phyloP scores from a whole-genome alignment of 768 basidiomycete genomes.

The Psilocybe azurescens region DNA sequence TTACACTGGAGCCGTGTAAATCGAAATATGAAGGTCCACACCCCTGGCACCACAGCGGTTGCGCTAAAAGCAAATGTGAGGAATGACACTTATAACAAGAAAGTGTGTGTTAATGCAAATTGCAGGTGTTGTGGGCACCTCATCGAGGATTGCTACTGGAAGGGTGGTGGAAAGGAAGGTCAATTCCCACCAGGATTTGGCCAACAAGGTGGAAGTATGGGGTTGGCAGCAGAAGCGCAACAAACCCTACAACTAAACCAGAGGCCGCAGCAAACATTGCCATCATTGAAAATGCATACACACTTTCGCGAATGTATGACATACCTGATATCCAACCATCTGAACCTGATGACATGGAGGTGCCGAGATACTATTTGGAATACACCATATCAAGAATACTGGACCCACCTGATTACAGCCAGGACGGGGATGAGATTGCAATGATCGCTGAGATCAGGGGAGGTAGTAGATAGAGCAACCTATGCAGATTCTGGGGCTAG shows the following conservation, averaged over 20 bases:
- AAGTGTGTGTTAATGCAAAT: conserved; percentile 21
- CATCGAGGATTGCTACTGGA: conserved; percentile 34
- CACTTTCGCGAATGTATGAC: too few relatives aligned
- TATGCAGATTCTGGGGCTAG: conserved; percentile 27
- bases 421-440: background rate
- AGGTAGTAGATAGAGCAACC: background rate
- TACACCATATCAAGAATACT: too few relatives aligned
- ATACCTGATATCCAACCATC: too few relatives aligned
- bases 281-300: too few relatives aligned
- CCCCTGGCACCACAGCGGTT: background rate
- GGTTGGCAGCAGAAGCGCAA: background rate
- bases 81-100: background rate
- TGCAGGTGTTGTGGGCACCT: conserved; percentile 29
- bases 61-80: conserved; percentile 2
- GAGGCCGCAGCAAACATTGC: background rate
- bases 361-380: too few relatives aligned
- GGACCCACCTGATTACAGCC: background rate
- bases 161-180: conserved; percentile 41
- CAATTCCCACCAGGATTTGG: conserved; percentile 33
- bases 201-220: conserved; percentile 4
- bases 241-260: background rate
- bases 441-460: too few relatives aligned
- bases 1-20: conserved; percentile 15
- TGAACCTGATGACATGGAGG: too few relatives aligned
- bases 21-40: background rate